These are phyloP conservation scores for Leishmania lainsoni DNA, from an alignment of 208 protist genomes.

Conservation along the genomic window DNA sequence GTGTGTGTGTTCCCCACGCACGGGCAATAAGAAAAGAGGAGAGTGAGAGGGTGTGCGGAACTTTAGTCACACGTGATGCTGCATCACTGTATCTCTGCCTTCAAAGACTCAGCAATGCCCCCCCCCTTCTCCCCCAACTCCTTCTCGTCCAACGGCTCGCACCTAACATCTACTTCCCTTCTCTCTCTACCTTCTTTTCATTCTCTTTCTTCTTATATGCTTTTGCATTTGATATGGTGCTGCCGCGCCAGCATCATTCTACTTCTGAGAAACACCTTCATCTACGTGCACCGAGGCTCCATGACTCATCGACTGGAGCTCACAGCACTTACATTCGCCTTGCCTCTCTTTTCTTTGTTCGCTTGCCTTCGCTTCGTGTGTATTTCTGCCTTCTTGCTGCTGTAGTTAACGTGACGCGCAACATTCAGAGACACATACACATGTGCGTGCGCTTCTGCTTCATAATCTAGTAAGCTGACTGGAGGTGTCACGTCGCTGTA, in stretches of 20 bases:
- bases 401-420: not conserved
- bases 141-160: not conserved
- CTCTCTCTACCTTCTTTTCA: not conserved
- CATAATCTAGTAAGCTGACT: not conserved
- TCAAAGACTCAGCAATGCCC: not conserved
- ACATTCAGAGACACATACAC: not conserved
- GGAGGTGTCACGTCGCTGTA: not conserved
- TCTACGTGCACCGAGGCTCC: not conserved
- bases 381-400: not conserved
- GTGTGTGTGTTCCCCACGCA: not conserved
- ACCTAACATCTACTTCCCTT: not conserved
- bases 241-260: conserved; percentile 2
- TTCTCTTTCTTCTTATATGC: not conserved
- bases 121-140: not conserved
- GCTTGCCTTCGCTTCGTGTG: not conserved
- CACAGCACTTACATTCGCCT: too few species aligned
- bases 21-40: not conserved
- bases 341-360: not conserved
- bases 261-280: conserved; percentile 3
- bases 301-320: not conserved
- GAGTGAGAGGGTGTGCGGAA: not conserved
- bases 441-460: not conserved
- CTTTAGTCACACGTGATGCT: not conserved
- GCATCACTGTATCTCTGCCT: not conserved
- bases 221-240: not conserved